Conservation (phyloP, 352 stramenopile genomes). For the Saprolegnia diclina region DNA sequence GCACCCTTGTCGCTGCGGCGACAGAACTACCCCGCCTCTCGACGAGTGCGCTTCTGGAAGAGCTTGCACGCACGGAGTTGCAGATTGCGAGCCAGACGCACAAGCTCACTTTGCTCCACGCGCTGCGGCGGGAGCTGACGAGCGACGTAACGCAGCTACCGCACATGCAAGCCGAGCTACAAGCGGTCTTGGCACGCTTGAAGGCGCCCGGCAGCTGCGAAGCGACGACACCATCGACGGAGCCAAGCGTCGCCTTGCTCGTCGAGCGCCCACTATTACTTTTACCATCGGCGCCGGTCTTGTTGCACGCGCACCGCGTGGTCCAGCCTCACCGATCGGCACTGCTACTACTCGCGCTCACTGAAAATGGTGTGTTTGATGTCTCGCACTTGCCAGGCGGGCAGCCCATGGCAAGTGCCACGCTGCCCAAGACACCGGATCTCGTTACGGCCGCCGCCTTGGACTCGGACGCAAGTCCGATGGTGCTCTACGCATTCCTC, state of each 20-base stretch:
- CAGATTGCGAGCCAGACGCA: not conserved
- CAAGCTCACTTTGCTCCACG: constrained; percentile 1
- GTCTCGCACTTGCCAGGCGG: not conserved
- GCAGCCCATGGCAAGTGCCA: not conserved
- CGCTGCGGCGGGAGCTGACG: not conserved
- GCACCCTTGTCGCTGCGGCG: not conserved
- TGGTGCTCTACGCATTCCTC: not conserved
- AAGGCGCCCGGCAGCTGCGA: not conserved
- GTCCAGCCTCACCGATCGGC: not conserved
- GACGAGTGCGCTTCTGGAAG: not conserved
- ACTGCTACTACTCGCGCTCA: not conserved
- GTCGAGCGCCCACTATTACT: not conserved
- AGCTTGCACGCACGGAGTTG: not conserved
- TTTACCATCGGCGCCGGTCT: not conserved
- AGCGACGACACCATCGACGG: not conserved
- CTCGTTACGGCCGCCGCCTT: not conserved
- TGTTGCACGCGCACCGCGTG: not conserved
- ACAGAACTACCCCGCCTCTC: not conserved
- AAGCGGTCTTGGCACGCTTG: not conserved
- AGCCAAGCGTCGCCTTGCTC: not conserved
- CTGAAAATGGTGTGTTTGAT: not conserved
- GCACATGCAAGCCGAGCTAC: not conserved
- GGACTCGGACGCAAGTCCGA: not conserved
- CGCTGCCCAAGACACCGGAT: not conserved
- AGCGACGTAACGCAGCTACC: not conserved